Evolutionary conservation across 306 rosid species (phyloP), one percentile per base, ranked within the genome.

Genomic region (Casuarina equisetifolia): DNA sequence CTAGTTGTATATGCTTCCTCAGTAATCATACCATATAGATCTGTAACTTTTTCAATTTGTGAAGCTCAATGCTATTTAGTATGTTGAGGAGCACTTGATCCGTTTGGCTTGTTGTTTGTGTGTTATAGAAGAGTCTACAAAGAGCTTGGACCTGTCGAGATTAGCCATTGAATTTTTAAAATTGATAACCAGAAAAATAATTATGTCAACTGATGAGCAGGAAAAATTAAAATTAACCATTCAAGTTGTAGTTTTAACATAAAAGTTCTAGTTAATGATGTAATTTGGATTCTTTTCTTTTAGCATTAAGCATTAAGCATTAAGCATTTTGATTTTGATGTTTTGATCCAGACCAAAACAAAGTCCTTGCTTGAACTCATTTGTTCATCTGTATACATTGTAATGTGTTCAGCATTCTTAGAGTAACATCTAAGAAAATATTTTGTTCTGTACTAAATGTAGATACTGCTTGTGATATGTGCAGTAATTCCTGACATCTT

Each of bases 391-490:
- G 64, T 57, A 57, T 10, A 57, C 25, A 20, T 57, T 39, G 64
- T 36, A 25, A 57, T 4, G 3, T 57, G 8, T 57, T 57, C 64
- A 57, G 9, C 35, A 19, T 20, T 57, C 38, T 57, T 57, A 20
- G 35, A 62, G 2, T 11, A 32, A 32, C 17, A 16, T 62, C 32
- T 62, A 36, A 9, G 68, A 17, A 35, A 44, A 32, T 12, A 3
- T 9, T 36, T 62, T 62, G 36, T 59, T 3, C 59, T 40, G 35
- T 48, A 52, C 25, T 68, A 74, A 57, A 81, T 78, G 50, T 78
- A 48, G 53, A 78, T 68, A 66, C 62, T 50, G 72, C 72, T 76
- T 75, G 55, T 44, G 48, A 67, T 82, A 57, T 69, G 49, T 20
- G 62, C 58, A 42, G 51, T 76, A 74, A n/a, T 54, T 76, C 35